Evolutionary conservation across 495 filamentous ascomycete species (phyloP), one percentile per base, ranked within the genome.

Genomic region (Rostrohypoxylon terebratum): DNA sequence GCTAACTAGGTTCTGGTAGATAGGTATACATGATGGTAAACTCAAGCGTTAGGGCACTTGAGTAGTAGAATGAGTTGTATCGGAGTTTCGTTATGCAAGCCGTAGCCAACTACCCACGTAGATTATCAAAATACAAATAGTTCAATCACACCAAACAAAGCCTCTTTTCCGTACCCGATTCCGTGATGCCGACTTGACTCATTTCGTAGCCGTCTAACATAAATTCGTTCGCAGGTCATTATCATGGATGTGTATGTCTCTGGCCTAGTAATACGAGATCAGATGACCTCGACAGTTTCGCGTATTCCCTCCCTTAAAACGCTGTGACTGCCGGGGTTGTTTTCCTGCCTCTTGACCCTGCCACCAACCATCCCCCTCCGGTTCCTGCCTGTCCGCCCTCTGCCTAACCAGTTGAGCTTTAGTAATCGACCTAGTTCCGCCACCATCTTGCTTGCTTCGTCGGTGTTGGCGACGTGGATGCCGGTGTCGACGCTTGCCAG

Each of bases 351-450:
- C 36, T 74, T 78, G 6, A 84, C 81, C 42, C 83, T 69, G 0
- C 82, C 84, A 1, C 84, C 84, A 0, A 98, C 96, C 75, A 97
- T 94, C 0, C 96, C 96, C 63, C 92, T 86, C 47, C 96, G 82
- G 79, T 98, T 94, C 69, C 96, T 85, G 2, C 96, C 96, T 53
- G 93, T 97, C 40, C 96, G 83, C 0, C 96, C 95, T 14, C 96
- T 85, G 0, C 94, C 94, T 20, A 99, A 86, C 96, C 96, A 99
- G 81, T 99, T 99, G 71, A 96, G 86, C 80, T 98, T 99, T 64
- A 99, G 84, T 51, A 92, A 88, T 73, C 92, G 92, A 47, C 90
- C 90, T 63, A 99, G 83, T 72, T 93, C 85, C 63, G 97, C 93
- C 75, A 98, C 91, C 81, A 89, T 91, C 55, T 86, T 87, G 80